Evolutionary conservation across 495 filamentous ascomycete species (phyloP).

Genomic region (Penicillium roqueforti): DNA sequence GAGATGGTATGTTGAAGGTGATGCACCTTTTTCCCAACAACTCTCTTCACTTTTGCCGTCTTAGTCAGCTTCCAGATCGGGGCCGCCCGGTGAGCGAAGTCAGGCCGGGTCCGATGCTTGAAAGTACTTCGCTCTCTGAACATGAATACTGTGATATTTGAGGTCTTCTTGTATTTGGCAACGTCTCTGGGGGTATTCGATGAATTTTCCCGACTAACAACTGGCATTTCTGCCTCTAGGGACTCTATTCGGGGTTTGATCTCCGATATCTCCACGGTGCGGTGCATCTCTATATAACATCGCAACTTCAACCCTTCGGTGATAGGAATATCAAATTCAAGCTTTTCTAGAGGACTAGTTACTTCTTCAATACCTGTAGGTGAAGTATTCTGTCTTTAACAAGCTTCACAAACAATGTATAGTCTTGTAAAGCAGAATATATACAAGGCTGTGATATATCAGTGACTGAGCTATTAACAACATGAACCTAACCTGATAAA

Average conservation of each 20-base stretch:
- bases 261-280: not conserved
- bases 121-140: not conserved
- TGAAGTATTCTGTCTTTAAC: not conserved
- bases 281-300: not conserved
- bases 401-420: not conserved
- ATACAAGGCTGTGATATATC: not conserved
- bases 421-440: not conserved
- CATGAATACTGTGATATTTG: not conserved
- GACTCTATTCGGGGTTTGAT: not conserved
- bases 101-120: not conserved
- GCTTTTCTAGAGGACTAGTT: not conserved
- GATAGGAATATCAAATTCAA: not conserved
- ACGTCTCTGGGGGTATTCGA: not conserved
- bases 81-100: conserved; percentile 7
- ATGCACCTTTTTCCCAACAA: conserved; percentile 12
- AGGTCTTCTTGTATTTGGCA: not conserved
- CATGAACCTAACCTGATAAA: not conserved
- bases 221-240: not conserved
- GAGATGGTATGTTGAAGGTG: conserved; percentile 12
- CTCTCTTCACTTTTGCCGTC: conserved; percentile 7
- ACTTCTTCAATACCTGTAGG: not conserved
- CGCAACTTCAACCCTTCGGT: not conserved
- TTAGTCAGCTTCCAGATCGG: conserved; percentile 11
- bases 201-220: not conserved
- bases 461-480: no score